phyloP scores from a whole-genome alignment of 257 asterid species.

The Solanum pinnatisectum region DNA sequence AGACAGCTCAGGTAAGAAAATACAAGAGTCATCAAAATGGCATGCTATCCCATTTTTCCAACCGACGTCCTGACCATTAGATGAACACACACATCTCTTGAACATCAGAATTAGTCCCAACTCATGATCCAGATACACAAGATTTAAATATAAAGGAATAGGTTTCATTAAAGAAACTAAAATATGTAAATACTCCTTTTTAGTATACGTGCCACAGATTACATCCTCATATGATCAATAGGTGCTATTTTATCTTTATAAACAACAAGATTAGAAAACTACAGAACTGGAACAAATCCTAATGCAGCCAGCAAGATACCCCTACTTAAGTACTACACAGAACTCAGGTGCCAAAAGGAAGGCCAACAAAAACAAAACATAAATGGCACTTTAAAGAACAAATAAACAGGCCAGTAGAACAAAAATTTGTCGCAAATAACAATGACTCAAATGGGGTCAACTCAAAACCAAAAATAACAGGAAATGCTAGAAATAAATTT shows the following conservation, averaged over 20 bases:
- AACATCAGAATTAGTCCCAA: background rate
- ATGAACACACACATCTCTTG: background rate
- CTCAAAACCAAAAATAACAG: background rate
- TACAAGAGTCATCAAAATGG: background rate
- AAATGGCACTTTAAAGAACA: background rate
- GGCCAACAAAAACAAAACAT: background rate
- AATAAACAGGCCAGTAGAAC: background rate
- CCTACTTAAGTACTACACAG: background rate
- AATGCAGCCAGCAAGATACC: background rate
- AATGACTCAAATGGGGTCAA: background rate
- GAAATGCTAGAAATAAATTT: background rate
- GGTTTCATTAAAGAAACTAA: background rate
- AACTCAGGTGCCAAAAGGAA: background rate
- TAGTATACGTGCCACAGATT: background rate
- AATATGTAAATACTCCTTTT: background rate
- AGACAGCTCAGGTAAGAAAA: background rate
- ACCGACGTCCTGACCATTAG: background rate
- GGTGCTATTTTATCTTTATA: background rate
- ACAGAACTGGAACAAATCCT: background rate
- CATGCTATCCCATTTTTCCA: background rate
- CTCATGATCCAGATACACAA: background rate
- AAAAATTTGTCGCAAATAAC: background rate
- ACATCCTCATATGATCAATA: background rate
- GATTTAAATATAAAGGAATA: background rate
- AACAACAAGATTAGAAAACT: background rate